A percentile compares a stretch with the other conserved stretches of the same genome.
Evolutionary conservation across 345 rosid species (phyloP).

Genomic region (Boechera divaricarpa): DNA sequence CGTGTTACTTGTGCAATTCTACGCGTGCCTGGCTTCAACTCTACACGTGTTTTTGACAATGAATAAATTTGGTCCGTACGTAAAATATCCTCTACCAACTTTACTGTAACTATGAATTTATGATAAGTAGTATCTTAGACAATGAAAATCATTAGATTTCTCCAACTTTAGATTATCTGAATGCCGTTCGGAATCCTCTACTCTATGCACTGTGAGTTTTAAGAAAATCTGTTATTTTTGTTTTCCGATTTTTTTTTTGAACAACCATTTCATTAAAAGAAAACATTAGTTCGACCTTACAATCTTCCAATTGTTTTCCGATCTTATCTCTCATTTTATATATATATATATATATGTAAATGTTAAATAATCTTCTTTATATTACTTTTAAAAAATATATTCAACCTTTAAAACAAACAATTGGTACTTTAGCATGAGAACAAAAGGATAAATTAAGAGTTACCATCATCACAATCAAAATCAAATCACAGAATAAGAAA

Average conservation of each 20-base stretch:
- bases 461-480: not conserved
- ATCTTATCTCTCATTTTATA: too few relatives aligned
- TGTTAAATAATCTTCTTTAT: too few relatives aligned
- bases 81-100: not conserved
- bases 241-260: too few relatives aligned
- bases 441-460: not conserved
- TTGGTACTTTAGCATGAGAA: not conserved
- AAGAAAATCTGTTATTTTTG: not conserved
- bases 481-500: not conserved
- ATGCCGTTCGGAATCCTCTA: not conserved
- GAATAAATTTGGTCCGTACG: not conserved
- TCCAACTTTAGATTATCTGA: not conserved
- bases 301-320: not conserved
- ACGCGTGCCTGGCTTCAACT: constrained; percentile 28
- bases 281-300: too few relatives aligned
- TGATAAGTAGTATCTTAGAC: not conserved
- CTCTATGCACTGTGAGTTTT: not conserved
- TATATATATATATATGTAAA: too few relatives aligned
- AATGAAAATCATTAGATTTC: not conserved
- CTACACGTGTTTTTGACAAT: not conserved
- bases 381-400: too few relatives aligned
- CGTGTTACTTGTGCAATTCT: constrained; percentile 31
- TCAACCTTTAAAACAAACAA: not conserved
- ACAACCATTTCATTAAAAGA: too few relatives aligned
- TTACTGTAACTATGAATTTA: not conserved